Percentiles rank a stretch among this genome's conserved stretches.
Evolutionary conservation across 1,284 basidiomycete genomes (phyloP).

Genomic region (Ceratobasidium sp.): DNA sequence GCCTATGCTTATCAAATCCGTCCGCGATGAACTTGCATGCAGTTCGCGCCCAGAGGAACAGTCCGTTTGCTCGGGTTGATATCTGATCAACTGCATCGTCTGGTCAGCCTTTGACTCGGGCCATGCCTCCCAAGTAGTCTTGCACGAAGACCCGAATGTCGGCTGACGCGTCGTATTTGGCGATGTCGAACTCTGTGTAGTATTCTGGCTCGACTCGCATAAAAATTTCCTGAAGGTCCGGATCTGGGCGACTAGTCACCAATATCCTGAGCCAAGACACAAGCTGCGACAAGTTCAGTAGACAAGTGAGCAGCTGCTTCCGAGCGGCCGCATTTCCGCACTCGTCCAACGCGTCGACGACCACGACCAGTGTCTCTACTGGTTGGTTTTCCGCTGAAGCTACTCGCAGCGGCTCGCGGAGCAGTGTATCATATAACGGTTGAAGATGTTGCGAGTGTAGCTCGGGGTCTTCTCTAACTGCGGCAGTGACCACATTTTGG

Average conservation of each 20-base stretch:
- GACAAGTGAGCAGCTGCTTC: not conserved
- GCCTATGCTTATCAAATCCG: not conserved
- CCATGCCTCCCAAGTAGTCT: no score
- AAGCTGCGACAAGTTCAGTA: not conserved
- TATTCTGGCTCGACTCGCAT: no score
- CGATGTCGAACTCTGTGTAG: not conserved
- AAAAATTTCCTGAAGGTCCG: not conserved
- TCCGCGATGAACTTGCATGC: no score
- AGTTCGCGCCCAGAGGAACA: no score
- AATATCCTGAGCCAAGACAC: not conserved
- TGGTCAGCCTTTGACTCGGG: no score
- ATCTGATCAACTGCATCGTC: slow-evolving; percentile 17
- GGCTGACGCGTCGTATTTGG: not conserved
- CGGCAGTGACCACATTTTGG: not conserved
- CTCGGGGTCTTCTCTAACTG: not conserved
- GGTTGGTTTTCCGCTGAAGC: not conserved
- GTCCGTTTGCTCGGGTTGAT: no score
- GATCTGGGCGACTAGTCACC: slow-evolving; percentile 41
- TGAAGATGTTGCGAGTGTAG: not conserved
- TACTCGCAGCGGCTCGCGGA: not conserved
- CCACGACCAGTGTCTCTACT: slow-evolving; percentile 4
- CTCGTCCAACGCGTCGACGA: not conserved
- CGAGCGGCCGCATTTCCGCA: slow-evolving; percentile 7
- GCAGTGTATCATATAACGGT: not conserved
- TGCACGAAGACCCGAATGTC: not conserved